Evolutionary conservation across 129 eudicot species (phyloP), one percentile per base, ranked within the genome.

Genomic region (Saposhnikovia divaricata): DNA sequence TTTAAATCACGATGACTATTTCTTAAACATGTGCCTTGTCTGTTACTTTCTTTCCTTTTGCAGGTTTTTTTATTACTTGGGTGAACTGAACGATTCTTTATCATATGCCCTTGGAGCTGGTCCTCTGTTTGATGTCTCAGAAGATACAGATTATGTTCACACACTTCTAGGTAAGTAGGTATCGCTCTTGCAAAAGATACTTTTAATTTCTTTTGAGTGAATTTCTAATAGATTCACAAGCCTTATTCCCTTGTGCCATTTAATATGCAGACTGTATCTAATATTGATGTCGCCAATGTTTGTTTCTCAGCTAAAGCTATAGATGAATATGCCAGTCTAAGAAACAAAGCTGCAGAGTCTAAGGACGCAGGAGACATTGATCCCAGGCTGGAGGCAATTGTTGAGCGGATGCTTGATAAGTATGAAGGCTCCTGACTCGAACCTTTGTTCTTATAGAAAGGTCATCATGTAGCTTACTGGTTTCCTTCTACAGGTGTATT

Each of bases 71-170:
- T 95, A 90, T 81, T 90, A 86, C 80, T 84, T 95, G 92, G 92
- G 94, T 77, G 98, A 95, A 81, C 86, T 86, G 34, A 86, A 89
- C 73, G 98, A 95, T 82, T 92, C 98, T 3, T 80, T 95, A 72
- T 84, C 96, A 28, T 95, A 92, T 86, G 97, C 97, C 71, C 91
- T 92, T 53, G 98, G 98, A 85, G 98, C 98, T 78, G 98, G 98
- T 75, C 83, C 90, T 46, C 88, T 88, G 15, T 95, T 95, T 86
- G 96, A 95, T 81, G 94, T 95, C 77, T 86, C 97, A 16, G 98
- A 92, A 89, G 96, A 95, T 74, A 88, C 97, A 42, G 94, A 95
- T 82, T 95, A 90, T 75, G 96, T 95, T 78, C 89, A 88, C 74
- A 92, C 98, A 21, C 93, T 95, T 76, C 96, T 92, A 74, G 96